A percentile compares a stretch with the other conserved stretches of the same genome.
phyloP scores from a whole-genome alignment of 495 filamentous ascomycete genomes.

The Aspergillus wentii region DNA sequence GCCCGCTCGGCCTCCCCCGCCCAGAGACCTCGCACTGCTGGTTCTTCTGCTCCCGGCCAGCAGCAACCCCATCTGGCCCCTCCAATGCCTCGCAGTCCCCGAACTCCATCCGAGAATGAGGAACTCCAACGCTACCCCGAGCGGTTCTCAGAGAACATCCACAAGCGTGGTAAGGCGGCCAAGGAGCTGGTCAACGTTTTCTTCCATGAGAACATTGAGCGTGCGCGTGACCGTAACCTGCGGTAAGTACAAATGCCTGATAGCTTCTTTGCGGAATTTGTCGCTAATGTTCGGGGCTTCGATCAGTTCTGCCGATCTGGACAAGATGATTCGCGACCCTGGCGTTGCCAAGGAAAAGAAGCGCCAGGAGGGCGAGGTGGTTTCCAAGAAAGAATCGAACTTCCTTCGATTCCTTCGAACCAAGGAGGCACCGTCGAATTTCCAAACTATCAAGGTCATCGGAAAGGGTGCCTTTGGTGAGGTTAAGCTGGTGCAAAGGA shows the following conservation, averaged over 20 bases:
- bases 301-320: constrained; percentile 79
- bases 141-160: constrained; percentile 72
- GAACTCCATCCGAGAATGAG: constrained; percentile 36
- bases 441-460: constrained; percentile 93
- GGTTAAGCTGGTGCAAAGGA: constrained; percentile 93
- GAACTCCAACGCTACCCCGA: constrained; percentile 68
- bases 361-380: constrained; percentile 69
- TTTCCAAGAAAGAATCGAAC: constrained; percentile 77
- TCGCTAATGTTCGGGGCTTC: too few species aligned
- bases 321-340: constrained; percentile 71
- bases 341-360: constrained; percentile 69
- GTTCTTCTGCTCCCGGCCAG: constrained; percentile 49
- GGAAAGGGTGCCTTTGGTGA: constrained; percentile 99
- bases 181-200: constrained; percentile 72
- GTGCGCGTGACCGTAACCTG: constrained; percentile 85
- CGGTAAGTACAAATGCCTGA: constrained; percentile 52
- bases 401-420: constrained; percentile 94
- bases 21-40: constrained; percentile 75
- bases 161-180: constrained; percentile 63
- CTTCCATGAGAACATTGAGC: constrained; percentile 93
- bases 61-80: constrained; percentile 62
- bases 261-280: background rate
- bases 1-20: constrained; percentile 64
- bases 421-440: constrained; percentile 86
- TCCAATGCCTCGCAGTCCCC: constrained; percentile 53